Conservation (phyloP, 1,139 yeast species). For the Nakaseomyces nivariensis region DNA sequence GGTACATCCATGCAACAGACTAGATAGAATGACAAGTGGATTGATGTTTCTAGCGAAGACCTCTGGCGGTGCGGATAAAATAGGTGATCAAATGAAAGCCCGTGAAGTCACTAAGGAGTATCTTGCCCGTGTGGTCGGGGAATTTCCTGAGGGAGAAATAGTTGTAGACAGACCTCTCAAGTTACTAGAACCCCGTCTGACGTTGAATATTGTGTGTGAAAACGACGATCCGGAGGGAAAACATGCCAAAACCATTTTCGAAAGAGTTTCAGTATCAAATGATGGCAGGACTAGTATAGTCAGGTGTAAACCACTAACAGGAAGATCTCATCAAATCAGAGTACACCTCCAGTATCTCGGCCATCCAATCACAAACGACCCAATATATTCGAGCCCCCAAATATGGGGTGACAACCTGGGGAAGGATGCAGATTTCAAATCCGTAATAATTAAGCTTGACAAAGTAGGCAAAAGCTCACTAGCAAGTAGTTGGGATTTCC, state of each 20-base stretch:
- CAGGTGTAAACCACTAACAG: conserved; percentile 76
- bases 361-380: conserved; percentile 90
- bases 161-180: conserved; percentile 58
- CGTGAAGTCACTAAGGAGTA: conserved; percentile 75
- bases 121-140: conserved; percentile 78
- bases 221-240: conserved; percentile 52
- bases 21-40: conserved; percentile 90
- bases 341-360: conserved; percentile 86
- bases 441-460: conserved; percentile 42
- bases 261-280: conserved; percentile 27
- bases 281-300: conserved; percentile 58
- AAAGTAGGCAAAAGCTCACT: conserved; percentile 58
- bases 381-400: conserved; percentile 62
- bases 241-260: conserved; percentile 41
- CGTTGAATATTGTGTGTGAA: conserved; percentile 52
- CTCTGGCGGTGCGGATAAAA: conserved; percentile 66
- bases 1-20: conserved; percentile 84
- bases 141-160: conserved; percentile 53
- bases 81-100: conserved; percentile 66
- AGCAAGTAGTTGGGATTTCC: conserved; percentile 61
- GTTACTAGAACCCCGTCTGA: conserved; percentile 70
- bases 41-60: conserved; percentile 86
- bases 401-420: conserved; percentile 72
- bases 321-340: conserved; percentile 90
- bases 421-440: conserved; percentile 40